Conservation (phyloP, 352 stramenopile species). For the Phytophthora uliginosa region DNA sequence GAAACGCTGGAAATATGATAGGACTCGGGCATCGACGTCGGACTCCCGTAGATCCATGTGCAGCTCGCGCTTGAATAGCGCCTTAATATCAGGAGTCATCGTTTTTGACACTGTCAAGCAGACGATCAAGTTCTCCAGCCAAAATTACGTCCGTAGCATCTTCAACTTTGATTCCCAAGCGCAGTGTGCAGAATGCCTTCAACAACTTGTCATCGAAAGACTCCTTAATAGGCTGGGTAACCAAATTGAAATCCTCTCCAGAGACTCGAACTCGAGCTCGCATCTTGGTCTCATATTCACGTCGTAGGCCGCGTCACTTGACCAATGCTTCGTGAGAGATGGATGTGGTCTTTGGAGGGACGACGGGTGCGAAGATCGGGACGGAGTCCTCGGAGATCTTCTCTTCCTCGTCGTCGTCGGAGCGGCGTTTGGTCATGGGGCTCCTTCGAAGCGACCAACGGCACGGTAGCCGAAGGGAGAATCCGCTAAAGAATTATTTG, state of each 20-base stretch:
- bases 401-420: background rate
- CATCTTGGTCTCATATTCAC: constrained; percentile 3
- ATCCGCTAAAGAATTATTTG: background rate
- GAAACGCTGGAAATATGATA: background rate
- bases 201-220: background rate
- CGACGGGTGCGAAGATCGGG: background rate
- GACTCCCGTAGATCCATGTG: background rate
- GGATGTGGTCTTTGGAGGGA: background rate
- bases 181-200: background rate
- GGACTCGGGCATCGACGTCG: background rate
- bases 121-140: background rate
- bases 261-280: background rate
- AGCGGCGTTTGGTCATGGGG: background rate
- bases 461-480: background rate
- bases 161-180: background rate
- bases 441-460: background rate
- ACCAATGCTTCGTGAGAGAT: background rate
- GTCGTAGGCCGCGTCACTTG: background rate
- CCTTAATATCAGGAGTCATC: background rate
- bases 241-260: background rate
- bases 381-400: background rate
- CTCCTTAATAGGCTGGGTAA: background rate
- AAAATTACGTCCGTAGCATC: background rate
- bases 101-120: background rate
- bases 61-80: background rate